Conservation (phyloP, 768 basidiomycete species). For the Lentinula aciculospora region DNA sequence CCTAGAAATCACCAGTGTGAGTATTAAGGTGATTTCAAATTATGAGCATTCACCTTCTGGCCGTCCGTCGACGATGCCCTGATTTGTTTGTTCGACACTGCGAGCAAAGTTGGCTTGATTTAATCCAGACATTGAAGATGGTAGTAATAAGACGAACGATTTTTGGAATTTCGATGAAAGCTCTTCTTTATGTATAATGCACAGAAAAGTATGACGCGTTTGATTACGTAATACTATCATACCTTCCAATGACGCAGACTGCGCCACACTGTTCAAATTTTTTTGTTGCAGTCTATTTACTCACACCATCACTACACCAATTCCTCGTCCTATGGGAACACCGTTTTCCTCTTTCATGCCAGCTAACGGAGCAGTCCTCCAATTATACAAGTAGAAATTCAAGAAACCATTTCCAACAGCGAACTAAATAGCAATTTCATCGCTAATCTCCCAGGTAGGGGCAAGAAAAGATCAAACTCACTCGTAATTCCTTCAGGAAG, state of each 20-base stretch:
- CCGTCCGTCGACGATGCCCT: constrained; percentile 8
- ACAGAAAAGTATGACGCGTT: neutral
- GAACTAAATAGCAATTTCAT: constrained; percentile 48
- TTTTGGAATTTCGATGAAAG: too few relatives aligned
- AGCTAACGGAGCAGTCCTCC: constrained; percentile 77
- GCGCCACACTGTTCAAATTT: neutral
- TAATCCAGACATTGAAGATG: neutral
- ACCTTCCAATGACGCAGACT: neutral
- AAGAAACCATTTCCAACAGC: constrained; percentile 89
- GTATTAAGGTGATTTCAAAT: neutral
- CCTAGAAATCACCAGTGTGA: neutral
- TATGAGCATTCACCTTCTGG: neutral
- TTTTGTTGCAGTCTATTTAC: constrained; percentile 15
- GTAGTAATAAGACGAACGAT: neutral
- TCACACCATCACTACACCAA: constrained; percentile 94
- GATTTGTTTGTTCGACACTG: constrained; percentile 5
- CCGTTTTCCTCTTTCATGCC: constrained; percentile 55
- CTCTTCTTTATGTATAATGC: too few relatives aligned
- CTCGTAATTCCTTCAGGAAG: constrained; percentile 83
- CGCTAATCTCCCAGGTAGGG: neutral
- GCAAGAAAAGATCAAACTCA: constrained; percentile 21
- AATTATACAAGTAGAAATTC: constrained; percentile 94
- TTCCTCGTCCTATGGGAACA: constrained; percentile 63
- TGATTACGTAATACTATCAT: too few relatives aligned
- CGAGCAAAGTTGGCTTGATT: neutral